Conservation (phyloP, 2,329 filamentous ascomycete genomes). For the Arachnomyces sp. region DNA sequence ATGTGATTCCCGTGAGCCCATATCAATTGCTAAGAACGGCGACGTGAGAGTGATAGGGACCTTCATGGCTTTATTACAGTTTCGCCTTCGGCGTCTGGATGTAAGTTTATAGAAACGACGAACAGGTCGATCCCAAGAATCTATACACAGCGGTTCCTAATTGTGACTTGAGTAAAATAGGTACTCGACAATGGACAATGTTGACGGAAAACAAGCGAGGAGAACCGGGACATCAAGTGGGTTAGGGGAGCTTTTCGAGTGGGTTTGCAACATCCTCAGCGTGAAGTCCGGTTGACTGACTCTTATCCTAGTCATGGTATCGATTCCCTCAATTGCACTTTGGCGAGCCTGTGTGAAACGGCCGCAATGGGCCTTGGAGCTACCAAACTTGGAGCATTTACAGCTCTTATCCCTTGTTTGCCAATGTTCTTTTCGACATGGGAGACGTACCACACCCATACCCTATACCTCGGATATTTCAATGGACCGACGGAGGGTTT, state of each 20-base stretch:
- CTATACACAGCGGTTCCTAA: no score
- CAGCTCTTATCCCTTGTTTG: constrained; percentile 79
- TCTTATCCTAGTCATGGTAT: constrained; percentile 65
- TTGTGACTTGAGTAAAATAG: constrained; percentile 20
- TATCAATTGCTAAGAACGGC: no score
- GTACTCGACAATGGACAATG: constrained; percentile 97
- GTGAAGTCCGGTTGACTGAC: constrained; percentile 15
- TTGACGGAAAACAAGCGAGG: constrained; percentile 94
- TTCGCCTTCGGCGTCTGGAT: constrained; percentile 95
- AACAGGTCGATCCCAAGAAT: neutral
- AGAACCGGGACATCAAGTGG: constrained; percentile 92
- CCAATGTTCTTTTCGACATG: constrained; percentile 99
- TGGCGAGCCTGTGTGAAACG: constrained; percentile 83
- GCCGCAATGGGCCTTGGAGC: constrained; percentile 88
- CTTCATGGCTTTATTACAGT: constrained; percentile 89
- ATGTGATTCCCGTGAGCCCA: no score
- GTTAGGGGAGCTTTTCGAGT: constrained; percentile 91
- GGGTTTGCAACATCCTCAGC: constrained; percentile 22
- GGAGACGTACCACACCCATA: constrained; percentile 99
- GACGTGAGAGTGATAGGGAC: constrained; percentile 49
- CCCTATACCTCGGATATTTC: constrained; percentile 89
- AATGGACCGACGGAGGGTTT: constrained; percentile 96
- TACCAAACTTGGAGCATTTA: constrained; percentile 79
- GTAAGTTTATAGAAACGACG: constrained; percentile 40
- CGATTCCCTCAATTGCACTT: constrained; percentile 93